Evolutionary conservation across 352 stramenopile species (phyloP), one percentile per base, ranked within the genome.

Genomic region (Phytopythium oedochilum): DNA sequence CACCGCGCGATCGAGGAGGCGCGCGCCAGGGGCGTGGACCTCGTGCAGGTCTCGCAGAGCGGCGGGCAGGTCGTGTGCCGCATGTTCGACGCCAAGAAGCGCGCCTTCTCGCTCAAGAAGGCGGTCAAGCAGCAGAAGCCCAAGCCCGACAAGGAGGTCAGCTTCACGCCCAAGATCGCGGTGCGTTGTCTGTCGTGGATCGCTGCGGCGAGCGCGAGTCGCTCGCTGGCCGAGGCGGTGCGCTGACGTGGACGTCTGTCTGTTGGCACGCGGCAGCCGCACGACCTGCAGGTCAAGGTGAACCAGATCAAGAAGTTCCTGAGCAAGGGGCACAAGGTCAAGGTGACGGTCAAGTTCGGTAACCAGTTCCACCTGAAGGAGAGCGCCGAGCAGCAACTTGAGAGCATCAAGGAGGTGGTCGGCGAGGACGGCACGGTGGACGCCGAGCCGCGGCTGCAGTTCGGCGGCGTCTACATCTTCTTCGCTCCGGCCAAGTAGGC

Each of bases 61-160:
- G 70, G 73, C 12, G 60, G 64, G 11, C 42, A 69, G 1, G 61
- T 70, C 8, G 58, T 92, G 1, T 92, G 82, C 48, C 67, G 73
- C 42, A 63, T 92, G 46, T 92, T 92, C 49, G 75, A 92, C 59
- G 71, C 73, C n/a, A 78, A 88, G 65, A 89, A 89, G 68, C 73
- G 78, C 14, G 47, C 84, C 12, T 92, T 88, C 39, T 61, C 73
- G 34, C 53, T 92, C 43, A 88, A 88, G 60, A 92, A 89, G 54
- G 60, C 74, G 9, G 58, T 53, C 32, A 88, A 92, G 65, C 61
- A 71, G 46, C 64, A 69, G 45, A 92, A 88, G 64, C 65, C 68
- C 43, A 89, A 88, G 60, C 60, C 64, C 5, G 78, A 89, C 57
- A 92, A 92, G 60, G 78, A 92, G 54, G 71, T 92, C 18, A 54